These are phyloP conservation scores for Bipolaris sorokiniana DNA, from an alignment of 2,329 filamentous ascomycete genomes.

Conservation along the genomic window DNA sequence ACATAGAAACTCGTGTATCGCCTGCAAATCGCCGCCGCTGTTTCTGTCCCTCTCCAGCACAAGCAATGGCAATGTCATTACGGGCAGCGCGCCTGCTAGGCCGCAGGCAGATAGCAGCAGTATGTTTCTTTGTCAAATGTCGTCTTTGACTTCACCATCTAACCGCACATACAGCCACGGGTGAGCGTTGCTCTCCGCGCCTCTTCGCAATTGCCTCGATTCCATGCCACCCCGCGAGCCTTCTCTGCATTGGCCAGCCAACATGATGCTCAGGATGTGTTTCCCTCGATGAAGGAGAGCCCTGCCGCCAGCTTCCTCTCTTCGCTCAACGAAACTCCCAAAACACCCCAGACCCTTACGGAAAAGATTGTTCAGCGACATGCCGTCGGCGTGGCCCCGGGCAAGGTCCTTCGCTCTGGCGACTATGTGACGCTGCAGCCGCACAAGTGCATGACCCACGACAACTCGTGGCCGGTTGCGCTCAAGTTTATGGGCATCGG, in stretches of 20 bases:
- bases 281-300: slow-evolving; percentile 68
- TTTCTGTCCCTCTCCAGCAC: slow-evolving; percentile 28
- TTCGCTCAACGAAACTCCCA: slow-evolving; percentile 61
- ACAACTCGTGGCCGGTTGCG: slow-evolving; percentile 79
- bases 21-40: slow-evolving; percentile 30
- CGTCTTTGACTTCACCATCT: slow-evolving; percentile 10
- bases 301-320: slow-evolving; percentile 72
- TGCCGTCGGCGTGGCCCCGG: slow-evolving; percentile 74
- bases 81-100: slow-evolving; percentile 43
- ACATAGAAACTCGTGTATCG: too few relatives aligned
- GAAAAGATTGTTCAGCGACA: slow-evolving; percentile 92
- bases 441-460: slow-evolving; percentile 82
- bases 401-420: slow-evolving; percentile 76
- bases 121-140: slow-evolving; percentile 8
- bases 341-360: slow-evolving; percentile 76
- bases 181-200: slow-evolving; percentile 35
- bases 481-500: slow-evolving; percentile 84
- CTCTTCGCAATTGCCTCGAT: slow-evolving; percentile 32
- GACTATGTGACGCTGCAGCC: slow-evolving; percentile 83
- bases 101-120: slow-evolving; percentile 39
- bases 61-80: slow-evolving; percentile 48
- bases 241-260: slow-evolving; percentile 35
- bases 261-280: slow-evolving; percentile 49
- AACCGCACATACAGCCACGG: slow-evolving; percentile 30
- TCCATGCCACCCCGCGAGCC: slow-evolving; percentile 31